Percentiles rank a stretch among this genome's conserved stretches.
phyloP scores from a whole-genome alignment of 2,329 filamentous ascomycete genomes.

The Gnomoniopsis sp. region DNA sequence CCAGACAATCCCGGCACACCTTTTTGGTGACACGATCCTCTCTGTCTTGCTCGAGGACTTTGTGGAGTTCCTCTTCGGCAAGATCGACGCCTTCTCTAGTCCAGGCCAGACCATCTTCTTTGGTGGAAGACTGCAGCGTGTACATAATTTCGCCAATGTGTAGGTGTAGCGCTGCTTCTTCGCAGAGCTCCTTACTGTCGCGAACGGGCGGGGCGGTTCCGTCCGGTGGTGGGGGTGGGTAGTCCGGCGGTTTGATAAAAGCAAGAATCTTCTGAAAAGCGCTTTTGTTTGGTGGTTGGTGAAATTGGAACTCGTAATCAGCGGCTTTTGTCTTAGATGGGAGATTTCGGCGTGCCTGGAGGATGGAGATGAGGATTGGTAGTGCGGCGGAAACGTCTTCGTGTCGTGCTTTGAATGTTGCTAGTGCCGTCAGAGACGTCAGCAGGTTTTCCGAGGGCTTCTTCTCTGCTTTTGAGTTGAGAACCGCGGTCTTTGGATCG shows the following conservation, averaged over 20 bases:
- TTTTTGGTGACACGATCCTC: conserved; percentile 40
- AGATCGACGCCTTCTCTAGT: conserved; percentile 82
- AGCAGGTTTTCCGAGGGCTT: conserved; percentile 70
- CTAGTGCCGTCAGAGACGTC: conserved; percentile 70
- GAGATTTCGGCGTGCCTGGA: conserved; percentile 70
- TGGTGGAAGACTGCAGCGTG: conserved; percentile 51
- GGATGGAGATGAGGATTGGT: conserved; percentile 79
- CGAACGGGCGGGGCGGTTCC: conserved; percentile 67
- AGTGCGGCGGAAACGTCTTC: conserved; percentile 68
- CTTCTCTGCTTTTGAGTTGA: conserved; percentile 53
- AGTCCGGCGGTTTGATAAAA: conserved; percentile 49
- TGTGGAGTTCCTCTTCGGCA: conserved; percentile 65
- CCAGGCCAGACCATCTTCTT: conserved; percentile 78
- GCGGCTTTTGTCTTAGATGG: conserved; percentile 29
- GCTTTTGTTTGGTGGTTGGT: not conserved
- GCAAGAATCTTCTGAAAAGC: conserved; percentile 21
- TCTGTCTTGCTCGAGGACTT: conserved; percentile 30
- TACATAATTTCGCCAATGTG: conserved; percentile 95
- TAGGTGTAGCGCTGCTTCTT: conserved; percentile 80
- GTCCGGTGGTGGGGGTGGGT: conserved; percentile 67
- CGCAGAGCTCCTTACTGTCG: conserved; percentile 64
- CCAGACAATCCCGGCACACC: conserved; percentile 74
- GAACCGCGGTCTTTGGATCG: conserved; percentile 59
- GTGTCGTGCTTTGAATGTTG: conserved; percentile 70
- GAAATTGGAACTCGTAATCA: not conserved